Conservation (phyloP, 116 monocot species). For the Trichopus zeylanicus region DNA sequence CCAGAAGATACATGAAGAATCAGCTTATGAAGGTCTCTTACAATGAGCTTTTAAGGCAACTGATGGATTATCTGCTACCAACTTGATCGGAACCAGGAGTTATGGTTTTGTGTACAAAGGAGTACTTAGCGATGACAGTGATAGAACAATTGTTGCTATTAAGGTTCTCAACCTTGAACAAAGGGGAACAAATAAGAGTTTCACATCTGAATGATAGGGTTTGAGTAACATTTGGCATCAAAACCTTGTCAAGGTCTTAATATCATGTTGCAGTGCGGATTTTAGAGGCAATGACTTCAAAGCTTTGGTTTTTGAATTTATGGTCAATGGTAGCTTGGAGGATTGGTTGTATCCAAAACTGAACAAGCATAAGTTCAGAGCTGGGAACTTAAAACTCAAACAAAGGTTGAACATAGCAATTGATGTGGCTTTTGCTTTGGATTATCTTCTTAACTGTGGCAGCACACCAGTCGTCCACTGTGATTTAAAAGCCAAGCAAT, state of each 20-base stretch:
- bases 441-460: slow-evolving; percentile 16
- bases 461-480: slow-evolving; percentile 5
- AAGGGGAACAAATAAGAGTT: neutral
- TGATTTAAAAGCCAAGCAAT: slow-evolving; percentile 17
- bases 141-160: neutral
- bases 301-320: slow-evolving; percentile 4
- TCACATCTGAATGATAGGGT: neutral
- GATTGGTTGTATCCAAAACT: too few relatives aligned
- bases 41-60: too few relatives aligned
- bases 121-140: neutral
- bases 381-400: too few relatives aligned
- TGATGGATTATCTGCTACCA: neutral
- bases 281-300: too few relatives aligned
- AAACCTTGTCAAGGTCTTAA: slow-evolving; percentile 1
- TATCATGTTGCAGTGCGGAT: neutral
- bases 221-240: too few relatives aligned
- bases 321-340: slow-evolving; percentile 19
- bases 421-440: slow-evolving; percentile 15
- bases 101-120: slow-evolving; percentile 1
- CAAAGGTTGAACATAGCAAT: too few relatives aligned
- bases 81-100: neutral
- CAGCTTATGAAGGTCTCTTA: too few relatives aligned
- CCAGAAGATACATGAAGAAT: too few relatives aligned
- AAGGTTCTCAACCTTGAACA: too few relatives aligned
- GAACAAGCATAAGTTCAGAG: too few relatives aligned